Evolutionary conservation across 2,329 filamentous ascomycete species (phyloP).

Genomic region (Aureobasidium sp.): DNA sequence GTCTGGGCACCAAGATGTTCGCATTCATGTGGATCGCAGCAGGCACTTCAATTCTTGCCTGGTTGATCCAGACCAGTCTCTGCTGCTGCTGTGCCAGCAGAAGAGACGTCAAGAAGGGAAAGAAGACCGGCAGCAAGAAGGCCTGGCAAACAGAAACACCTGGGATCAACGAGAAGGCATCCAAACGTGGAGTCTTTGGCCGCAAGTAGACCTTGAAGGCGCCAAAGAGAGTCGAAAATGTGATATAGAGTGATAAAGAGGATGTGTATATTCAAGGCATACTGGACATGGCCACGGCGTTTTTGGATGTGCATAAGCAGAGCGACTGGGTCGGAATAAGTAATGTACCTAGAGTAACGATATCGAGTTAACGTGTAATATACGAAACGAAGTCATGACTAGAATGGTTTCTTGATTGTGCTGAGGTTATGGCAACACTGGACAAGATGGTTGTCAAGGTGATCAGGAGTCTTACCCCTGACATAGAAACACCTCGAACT

Average conservation of each 20-base stretch:
- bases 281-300: neutral
- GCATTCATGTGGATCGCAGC: slow-evolving; percentile 84
- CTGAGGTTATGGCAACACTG: neutral
- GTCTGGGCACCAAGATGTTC: slow-evolving; percentile 68
- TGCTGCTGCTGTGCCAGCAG: slow-evolving; percentile 67
- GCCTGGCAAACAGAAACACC: slow-evolving; percentile 19
- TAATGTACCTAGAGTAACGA: slow-evolving; percentile 12
- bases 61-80: slow-evolving; percentile 63
- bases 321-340: neutral
- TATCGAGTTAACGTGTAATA: slow-evolving; percentile 11
- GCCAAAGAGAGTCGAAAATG: neutral
- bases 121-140: slow-evolving; percentile 35
- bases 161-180: slow-evolving; percentile 17
- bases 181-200: slow-evolving; percentile 16
- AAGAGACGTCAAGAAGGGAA: slow-evolving; percentile 45
- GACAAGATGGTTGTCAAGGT: neutral
- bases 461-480: neutral
- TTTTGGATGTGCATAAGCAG: neutral
- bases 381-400: neutral
- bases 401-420: neutral
- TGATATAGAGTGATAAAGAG: neutral
- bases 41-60: slow-evolving; percentile 59
- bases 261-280: neutral
- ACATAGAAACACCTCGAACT: neutral
- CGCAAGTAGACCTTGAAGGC: slow-evolving; percentile 3